A percentile compares a stretch with the other conserved stretches of the same genome.
These are phyloP conservation scores for Colletotrichum sp. DNA, from an alignment of 2,329 filamentous ascomycete species.

Conservation along the genomic window DNA sequence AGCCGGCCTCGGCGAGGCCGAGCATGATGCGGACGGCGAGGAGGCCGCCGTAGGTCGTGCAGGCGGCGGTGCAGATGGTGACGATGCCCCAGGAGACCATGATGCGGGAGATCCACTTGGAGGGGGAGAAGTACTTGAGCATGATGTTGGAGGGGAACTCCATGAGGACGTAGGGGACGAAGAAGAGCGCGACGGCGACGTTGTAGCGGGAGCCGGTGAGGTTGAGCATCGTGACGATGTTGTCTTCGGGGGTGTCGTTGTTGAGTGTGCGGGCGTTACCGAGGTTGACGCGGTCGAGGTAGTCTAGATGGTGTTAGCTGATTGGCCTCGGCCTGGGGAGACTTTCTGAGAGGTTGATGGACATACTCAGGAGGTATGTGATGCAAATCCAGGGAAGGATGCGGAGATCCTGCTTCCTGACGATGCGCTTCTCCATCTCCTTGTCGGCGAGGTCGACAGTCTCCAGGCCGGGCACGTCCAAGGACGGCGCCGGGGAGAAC, in stretches of 20 bases:
- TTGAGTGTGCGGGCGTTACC: conserved; percentile 38
- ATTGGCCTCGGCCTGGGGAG: background rate
- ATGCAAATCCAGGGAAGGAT: conserved; percentile 36
- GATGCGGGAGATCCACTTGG: conserved; percentile 38
- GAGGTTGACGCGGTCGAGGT: conserved; percentile 36
- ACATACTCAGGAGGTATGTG: conserved; percentile 32
- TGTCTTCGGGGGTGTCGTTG: conserved; percentile 36
- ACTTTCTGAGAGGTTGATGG: background rate
- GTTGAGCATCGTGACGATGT: conserved; percentile 32
- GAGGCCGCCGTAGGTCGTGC: conserved; percentile 51
- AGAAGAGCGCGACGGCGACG: conserved; percentile 33
- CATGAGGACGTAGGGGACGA: conserved; percentile 33
- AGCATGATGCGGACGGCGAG: conserved; percentile 53
- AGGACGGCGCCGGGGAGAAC: conserved; percentile 27
- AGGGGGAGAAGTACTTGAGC: conserved; percentile 38
- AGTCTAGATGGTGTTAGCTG: conserved; percentile 17
- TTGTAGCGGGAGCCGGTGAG: conserved; percentile 36
- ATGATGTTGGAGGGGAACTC: conserved; percentile 37
- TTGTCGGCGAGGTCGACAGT: conserved; percentile 37
- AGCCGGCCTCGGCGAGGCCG: conserved; percentile 55
- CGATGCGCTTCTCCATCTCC: conserved; percentile 36
- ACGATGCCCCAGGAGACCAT: conserved; percentile 55
- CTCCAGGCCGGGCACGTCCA: conserved; percentile 36
- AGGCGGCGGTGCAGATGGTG: conserved; percentile 51
- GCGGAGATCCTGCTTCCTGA: conserved; percentile 35